These are phyloP conservation scores for Ophiostoma australiae DNA, from an alignment of 2,329 filamentous ascomycete genomes.

Conservation along the genomic window DNA sequence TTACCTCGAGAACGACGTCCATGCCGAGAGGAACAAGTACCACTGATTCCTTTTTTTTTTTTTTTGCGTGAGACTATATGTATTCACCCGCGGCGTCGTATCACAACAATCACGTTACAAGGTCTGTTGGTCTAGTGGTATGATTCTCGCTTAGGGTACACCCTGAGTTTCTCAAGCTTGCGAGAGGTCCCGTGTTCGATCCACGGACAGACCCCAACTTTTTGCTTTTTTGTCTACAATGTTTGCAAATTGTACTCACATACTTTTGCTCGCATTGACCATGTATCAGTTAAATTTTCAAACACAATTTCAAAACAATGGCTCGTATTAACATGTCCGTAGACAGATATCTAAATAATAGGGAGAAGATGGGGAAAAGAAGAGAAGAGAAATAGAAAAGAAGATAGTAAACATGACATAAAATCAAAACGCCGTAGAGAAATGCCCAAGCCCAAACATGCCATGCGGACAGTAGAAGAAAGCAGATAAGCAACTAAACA, in stretches of 20 bases:
- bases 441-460: slow-evolving; percentile 15
- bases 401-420: background rate
- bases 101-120: background rate
- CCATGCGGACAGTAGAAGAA: slow-evolving; percentile 7
- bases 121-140: slow-evolving; percentile 51
- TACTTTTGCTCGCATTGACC: no score
- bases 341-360: slow-evolving; percentile 15
- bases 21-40: slow-evolving; percentile 34
- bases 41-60: background rate
- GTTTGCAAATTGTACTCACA: no score
- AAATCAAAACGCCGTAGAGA: slow-evolving; percentile 12
- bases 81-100: background rate
- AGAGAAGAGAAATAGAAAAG: background rate
- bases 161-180: slow-evolving; percentile 17
- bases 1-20: slow-evolving; percentile 35
- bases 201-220: slow-evolving; percentile 17
- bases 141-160: slow-evolving; percentile 60
- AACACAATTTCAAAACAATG: background rate
- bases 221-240: background rate
- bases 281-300: no score
- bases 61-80: background rate
- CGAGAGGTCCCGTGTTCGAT: slow-evolving; percentile 19
- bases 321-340: slow-evolving; percentile 10
- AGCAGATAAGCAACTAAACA: background rate
- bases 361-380: background rate